Evolutionary conservation across 495 filamentous ascomycete species (phyloP).

Genomic region (Aspergillus homomorphus): DNA sequence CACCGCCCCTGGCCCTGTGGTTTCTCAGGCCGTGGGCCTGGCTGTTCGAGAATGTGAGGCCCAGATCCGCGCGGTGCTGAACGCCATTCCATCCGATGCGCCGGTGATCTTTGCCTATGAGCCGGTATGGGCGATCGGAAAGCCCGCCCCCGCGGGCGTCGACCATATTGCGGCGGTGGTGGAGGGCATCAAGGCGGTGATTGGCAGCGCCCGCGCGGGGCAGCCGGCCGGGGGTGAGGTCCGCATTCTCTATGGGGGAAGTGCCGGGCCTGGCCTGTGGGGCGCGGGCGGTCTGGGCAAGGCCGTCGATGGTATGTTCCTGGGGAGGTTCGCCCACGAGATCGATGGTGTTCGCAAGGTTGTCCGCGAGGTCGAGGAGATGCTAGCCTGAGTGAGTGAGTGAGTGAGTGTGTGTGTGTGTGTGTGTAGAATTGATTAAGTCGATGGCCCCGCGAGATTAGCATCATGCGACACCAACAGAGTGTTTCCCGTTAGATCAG

Average conservation of each 20-base stretch:
- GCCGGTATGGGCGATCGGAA: slow-evolving; percentile 86
- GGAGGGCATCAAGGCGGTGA: slow-evolving; percentile 50
- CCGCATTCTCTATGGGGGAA: slow-evolving; percentile 76
- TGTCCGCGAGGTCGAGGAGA: slow-evolving; percentile 62
- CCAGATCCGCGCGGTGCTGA: slow-evolving; percentile 61
- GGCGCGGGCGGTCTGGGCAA: slow-evolving; percentile 53
- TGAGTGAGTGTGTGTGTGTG: background rate
- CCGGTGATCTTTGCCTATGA: slow-evolving; percentile 85
- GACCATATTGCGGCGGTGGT: slow-evolving; percentile 73
- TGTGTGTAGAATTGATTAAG: no score
- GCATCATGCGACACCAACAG: no score
- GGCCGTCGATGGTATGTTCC: slow-evolving; percentile 76
- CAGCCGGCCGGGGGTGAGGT: slow-evolving; percentile 45
- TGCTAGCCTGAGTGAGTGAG: slow-evolving; percentile 17
- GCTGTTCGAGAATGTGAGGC: slow-evolving; percentile 63
- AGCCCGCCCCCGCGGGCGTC: slow-evolving; percentile 63
- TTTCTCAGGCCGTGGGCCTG: slow-evolving; percentile 48
- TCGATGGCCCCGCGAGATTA: no score
- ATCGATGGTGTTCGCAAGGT: slow-evolving; percentile 62
- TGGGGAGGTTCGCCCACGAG: slow-evolving; percentile 80
- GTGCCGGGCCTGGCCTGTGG: slow-evolving; percentile 75
- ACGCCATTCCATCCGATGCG: slow-evolving; percentile 51
- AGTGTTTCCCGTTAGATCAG: no score
- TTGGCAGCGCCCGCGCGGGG: slow-evolving; percentile 28
- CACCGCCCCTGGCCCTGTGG: slow-evolving; percentile 43